These are phyloP conservation scores for Haplographium delicatum DNA, from an alignment of 495 filamentous ascomycete species.

Conservation along the genomic window DNA sequence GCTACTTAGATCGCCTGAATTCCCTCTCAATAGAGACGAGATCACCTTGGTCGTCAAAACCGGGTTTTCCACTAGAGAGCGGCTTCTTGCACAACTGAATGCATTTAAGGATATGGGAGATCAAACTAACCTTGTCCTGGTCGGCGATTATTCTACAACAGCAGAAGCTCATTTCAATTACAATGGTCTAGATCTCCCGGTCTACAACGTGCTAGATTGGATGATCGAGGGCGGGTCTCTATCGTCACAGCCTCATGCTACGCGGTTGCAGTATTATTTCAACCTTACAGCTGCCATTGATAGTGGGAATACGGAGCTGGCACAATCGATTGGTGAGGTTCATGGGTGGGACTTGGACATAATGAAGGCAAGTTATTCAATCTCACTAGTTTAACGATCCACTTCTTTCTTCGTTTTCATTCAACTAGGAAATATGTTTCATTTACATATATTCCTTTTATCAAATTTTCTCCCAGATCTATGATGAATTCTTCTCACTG, in stretches of 20 bases:
- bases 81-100: constrained; percentile 33
- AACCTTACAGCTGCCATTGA: constrained; percentile 31
- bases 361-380: constrained; percentile 35
- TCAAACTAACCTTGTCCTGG: constrained; percentile 33
- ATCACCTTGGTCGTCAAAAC: constrained; percentile 41
- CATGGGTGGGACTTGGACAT: constrained; percentile 46
- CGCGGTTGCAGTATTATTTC: constrained; percentile 30
- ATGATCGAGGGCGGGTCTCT: not conserved
- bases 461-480: not conserved
- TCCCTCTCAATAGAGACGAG: constrained; percentile 25
- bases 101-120: constrained; percentile 28
- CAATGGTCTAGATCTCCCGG: constrained; percentile 6
- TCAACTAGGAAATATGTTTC: not conserved
- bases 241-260: constrained; percentile 17
- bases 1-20: not conserved
- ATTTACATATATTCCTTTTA: constrained; percentile 10
- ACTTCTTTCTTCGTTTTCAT: not conserved
- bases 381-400: not conserved
- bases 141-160: constrained; percentile 32
- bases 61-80: constrained; percentile 36
- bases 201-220: constrained; percentile 6
- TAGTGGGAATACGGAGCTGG: constrained; percentile 28
- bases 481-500: not conserved
- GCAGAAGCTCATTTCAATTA: not conserved
- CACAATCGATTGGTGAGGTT: constrained; percentile 24